phyloP scores from a whole-genome alignment of 352 stramenopile genomes.

The Globisporangium megalacanthum region DNA sequence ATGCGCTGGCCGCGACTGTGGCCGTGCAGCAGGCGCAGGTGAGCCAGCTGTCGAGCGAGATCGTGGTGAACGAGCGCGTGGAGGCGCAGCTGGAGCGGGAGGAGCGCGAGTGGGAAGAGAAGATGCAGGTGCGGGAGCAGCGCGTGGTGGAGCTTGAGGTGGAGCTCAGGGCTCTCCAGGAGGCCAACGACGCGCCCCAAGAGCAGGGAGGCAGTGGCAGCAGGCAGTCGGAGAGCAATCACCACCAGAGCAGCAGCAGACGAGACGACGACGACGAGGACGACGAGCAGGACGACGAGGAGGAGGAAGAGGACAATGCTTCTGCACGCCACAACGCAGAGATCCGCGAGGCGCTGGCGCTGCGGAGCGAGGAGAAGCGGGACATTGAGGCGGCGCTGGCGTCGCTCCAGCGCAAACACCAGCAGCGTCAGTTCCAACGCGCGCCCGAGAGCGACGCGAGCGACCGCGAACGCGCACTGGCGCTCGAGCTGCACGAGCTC shows the following conservation, averaged over 20 bases:
- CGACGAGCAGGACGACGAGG: not conserved
- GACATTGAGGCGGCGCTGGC: constrained; percentile 56
- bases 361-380: constrained; percentile 50
- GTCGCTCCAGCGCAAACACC: constrained; percentile 40
- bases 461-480: constrained; percentile 17
- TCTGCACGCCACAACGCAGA: constrained; percentile 16
- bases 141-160: constrained; percentile 39
- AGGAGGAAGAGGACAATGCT: constrained; percentile 5
- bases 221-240: not conserved
- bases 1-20: constrained; percentile 35
- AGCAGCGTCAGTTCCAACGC: constrained; percentile 11
- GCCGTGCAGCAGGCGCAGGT: constrained; percentile 30
- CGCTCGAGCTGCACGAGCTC: constrained; percentile 29
- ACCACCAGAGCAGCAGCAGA: not conserved
- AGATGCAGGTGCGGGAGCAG: constrained; percentile 48
- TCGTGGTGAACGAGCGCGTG: constrained; percentile 44
- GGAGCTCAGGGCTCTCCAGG: constrained; percentile 41
- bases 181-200: constrained; percentile 21
- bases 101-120: constrained; percentile 51
- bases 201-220: too few species aligned
- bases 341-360: constrained; percentile 36
- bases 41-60: constrained; percentile 25
- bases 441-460: too few species aligned
- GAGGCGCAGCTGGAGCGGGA: constrained; percentile 50
- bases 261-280: constrained; percentile 10